These are phyloP conservation scores for Lentinula novae-zelandiae DNA, from an alignment of 1,284 basidiomycete species.

Conservation along the genomic window DNA sequence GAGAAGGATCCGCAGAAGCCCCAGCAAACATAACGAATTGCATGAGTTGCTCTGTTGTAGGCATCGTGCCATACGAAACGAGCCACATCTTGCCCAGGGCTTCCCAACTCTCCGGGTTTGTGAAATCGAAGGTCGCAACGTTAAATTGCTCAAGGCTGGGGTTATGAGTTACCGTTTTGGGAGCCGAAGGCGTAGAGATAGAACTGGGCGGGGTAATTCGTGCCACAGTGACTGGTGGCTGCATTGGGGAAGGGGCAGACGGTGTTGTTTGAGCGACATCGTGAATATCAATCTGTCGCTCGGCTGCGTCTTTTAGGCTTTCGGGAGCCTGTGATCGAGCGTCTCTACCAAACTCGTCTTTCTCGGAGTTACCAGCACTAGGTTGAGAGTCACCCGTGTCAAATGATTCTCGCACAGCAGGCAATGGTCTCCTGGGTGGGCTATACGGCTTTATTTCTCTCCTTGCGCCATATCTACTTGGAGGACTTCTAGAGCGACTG, in stretches of 20 bases:
- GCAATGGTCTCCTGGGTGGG: conserved; percentile 44
- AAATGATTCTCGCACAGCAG: conserved; percentile 22
- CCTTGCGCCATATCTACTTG: conserved; percentile 44
- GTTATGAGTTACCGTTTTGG: neutral
- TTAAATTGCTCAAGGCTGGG: conserved; percentile 64
- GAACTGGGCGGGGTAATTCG: neutral
- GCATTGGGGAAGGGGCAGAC: neutral
- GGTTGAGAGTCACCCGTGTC: conserved; percentile 21
- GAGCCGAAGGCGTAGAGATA: neutral
- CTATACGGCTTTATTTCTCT: conserved; percentile 53
- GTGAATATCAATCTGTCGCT: neutral
- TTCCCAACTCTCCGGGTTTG: conserved; percentile 68
- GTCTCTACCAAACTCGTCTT: conserved; percentile 81
- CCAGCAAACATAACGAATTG: conserved; percentile 53
- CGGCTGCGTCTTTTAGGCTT: conserved; percentile 18
- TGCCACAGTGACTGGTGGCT: neutral
- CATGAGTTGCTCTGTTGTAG: conserved; percentile 71
- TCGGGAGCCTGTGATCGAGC: conserved; percentile 51
- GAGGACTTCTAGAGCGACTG: conserved; percentile 72
- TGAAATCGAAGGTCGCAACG: conserved; percentile 64
- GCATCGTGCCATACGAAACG: conserved; percentile 57
- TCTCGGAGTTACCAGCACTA: conserved; percentile 34
- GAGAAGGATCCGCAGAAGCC: conserved; percentile 18
- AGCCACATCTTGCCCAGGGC: conserved; percentile 71
- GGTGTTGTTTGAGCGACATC: neutral